Evolutionary conservation across 306 rosid genomes (phyloP).

Genomic region (Castanopsis chinensis): DNA sequence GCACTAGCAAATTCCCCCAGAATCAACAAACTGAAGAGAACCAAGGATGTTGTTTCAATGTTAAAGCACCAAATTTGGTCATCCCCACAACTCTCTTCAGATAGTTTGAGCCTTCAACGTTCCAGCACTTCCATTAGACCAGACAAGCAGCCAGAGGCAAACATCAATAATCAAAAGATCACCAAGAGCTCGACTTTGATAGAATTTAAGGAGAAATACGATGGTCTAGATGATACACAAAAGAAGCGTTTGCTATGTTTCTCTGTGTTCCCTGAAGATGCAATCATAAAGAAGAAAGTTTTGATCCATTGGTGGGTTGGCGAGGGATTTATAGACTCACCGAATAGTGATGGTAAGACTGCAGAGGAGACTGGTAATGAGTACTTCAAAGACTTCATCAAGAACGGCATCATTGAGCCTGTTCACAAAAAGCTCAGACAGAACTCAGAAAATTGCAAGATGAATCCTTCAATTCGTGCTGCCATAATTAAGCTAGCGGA

Average conservation of each 20-base stretch:
- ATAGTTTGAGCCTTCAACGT: too few relatives aligned
- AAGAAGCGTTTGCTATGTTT: slow-evolving; percentile 12
- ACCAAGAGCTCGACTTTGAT: too few relatives aligned
- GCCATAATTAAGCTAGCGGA: not conserved
- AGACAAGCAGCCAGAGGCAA: too few relatives aligned
- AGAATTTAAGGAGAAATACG: too few relatives aligned
- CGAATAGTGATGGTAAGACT: not conserved
- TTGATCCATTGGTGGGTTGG: slow-evolving; percentile 32
- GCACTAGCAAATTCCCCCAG: too few relatives aligned
- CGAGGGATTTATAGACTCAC: slow-evolving; percentile 2
- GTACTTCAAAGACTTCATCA: not conserved
- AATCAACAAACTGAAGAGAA: not conserved
- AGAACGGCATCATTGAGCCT: too few relatives aligned
- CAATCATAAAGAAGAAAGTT: slow-evolving; percentile 18
- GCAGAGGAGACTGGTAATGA: not conserved
- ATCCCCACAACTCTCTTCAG: too few relatives aligned
- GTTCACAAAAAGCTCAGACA: not conserved
- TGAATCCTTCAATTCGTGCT: not conserved
- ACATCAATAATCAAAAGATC: too few relatives aligned
- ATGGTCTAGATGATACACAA: accelerated
- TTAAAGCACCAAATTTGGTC: not conserved
- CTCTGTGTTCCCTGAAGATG: slow-evolving; percentile 23
- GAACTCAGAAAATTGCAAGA: slow-evolving; percentile 3
- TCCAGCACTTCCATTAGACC: too few relatives aligned
- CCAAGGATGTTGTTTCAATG: not conserved